Evolutionary conservation across 768 basidiomycete species (phyloP).

Genomic region (Pisolithus tinctorius): DNA sequence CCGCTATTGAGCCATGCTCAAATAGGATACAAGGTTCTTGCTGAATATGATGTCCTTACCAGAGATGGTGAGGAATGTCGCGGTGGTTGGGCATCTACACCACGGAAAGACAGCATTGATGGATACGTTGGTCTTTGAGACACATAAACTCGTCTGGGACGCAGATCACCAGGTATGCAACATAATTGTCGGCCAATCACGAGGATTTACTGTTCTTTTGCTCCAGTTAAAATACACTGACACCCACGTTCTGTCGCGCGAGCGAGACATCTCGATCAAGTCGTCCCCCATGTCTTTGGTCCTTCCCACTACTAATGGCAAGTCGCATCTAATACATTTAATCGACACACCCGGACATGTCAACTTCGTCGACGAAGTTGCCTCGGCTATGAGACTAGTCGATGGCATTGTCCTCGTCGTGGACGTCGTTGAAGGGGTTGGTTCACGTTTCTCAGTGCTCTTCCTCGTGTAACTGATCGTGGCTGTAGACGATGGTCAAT

Average conservation of each 20-base stretch:
- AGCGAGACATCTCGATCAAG: conserved; percentile 91
- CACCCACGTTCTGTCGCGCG: conserved; percentile 83
- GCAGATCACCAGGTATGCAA: conserved; percentile 75
- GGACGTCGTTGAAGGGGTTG: conserved; percentile 96
- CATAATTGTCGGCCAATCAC: conserved; percentile 5
- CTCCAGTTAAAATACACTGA: conserved; percentile 89
- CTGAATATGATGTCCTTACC: conserved; percentile 88
- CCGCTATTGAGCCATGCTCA: conserved; percentile 4
- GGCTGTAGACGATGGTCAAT: conserved; percentile 77
- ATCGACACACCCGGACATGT: conserved; percentile 98
- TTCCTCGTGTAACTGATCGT: conserved; percentile 8
- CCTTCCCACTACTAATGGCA: conserved; percentile 76
- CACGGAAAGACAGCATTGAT: conserved; percentile 96
- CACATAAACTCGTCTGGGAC: conserved; percentile 92
- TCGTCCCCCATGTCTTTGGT: conserved; percentile 95
- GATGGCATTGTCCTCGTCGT: conserved; percentile 94
- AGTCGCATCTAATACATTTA: conserved; percentile 89
- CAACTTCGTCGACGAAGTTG: conserved; percentile 98
- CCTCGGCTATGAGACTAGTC: conserved; percentile 74
- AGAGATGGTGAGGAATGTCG: conserved; percentile 93
- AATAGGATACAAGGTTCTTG: conserved; percentile 57
- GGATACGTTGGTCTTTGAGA: conserved; percentile 97
- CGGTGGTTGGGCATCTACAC: conserved; percentile 92
- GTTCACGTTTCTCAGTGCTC: conserved; percentile 20
- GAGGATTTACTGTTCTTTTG: conserved; percentile 14